These are phyloP conservation scores for Didymella pinodella DNA, from an alignment of 2,329 filamentous ascomycete genomes.

Conservation along the genomic window DNA sequence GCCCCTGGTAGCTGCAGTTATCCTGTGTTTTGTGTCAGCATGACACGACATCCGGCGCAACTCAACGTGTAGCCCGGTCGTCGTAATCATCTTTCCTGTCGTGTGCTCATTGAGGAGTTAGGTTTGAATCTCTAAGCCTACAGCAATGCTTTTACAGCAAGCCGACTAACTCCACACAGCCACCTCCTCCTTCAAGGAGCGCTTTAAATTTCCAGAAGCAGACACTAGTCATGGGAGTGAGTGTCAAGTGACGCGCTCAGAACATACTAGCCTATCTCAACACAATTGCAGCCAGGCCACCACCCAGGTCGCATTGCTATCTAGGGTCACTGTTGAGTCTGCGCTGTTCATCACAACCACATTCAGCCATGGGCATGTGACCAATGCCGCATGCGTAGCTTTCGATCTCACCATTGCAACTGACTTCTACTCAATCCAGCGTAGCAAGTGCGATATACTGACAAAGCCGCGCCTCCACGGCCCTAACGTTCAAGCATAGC, in stretches of 20 bases:
- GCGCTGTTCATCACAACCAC: neutral
- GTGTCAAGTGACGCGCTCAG: conserved; percentile 9
- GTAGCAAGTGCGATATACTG: conserved; percentile 7
- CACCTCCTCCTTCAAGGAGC: neutral
- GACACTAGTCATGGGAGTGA: conserved; percentile 1
- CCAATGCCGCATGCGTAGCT: conserved; percentile 1
- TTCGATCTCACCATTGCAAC: neutral
- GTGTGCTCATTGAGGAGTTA: conserved; percentile 21
- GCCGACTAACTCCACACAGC: conserved; percentile 20
- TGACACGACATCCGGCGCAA: conserved; percentile 38
- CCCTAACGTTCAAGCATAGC: conserved; percentile 31
- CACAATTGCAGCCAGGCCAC: conserved; percentile 1
- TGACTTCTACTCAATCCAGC: conserved; percentile 3
- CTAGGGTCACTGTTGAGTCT: neutral
- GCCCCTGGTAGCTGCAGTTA: conserved; percentile 44
- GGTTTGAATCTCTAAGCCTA: conserved; percentile 21
- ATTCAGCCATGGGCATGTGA: conserved; percentile 4
- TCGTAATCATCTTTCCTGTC: conserved; percentile 31
- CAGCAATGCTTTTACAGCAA: conserved; percentile 14
- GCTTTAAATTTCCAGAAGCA: conserved; percentile 12
- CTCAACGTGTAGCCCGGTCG: conserved; percentile 33
- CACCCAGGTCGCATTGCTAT: neutral
- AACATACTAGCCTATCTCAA: conserved; percentile 7
- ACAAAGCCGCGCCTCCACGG: conserved; percentile 20
- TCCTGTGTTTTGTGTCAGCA: conserved; percentile 47